These are phyloP conservation scores for Castanea crenata DNA, from an alignment of 306 rosid genomes.

Conservation along the genomic window DNA sequence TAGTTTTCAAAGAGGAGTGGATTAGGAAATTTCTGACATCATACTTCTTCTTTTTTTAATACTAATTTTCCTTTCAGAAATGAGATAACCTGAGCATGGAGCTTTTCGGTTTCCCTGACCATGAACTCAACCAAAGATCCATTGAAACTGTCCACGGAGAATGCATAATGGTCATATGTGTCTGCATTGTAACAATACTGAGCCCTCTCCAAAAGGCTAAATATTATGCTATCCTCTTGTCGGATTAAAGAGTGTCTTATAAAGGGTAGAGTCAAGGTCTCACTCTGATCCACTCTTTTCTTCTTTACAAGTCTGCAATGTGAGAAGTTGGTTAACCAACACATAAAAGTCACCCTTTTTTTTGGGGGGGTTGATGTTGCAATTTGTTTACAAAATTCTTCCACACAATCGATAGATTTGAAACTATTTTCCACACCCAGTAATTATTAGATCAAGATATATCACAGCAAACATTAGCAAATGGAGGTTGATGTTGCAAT, in stretches of 20 bases:
- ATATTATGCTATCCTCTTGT: slow-evolving; percentile 69
- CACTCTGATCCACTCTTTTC: slow-evolving; percentile 54
- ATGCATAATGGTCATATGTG: slow-evolving; percentile 50
- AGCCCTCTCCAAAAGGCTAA: slow-evolving; percentile 64
- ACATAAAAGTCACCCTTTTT: neutral
- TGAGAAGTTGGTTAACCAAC: slow-evolving; percentile 6
- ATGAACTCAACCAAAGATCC: slow-evolving; percentile 69
- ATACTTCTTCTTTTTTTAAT: neutral
- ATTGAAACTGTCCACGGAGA: slow-evolving; percentile 41
- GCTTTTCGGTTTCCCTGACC: slow-evolving; percentile 63
- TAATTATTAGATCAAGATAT: neutral
- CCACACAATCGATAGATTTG: neutral
- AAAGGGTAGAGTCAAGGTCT: slow-evolving; percentile 48
- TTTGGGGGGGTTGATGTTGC: neutral
- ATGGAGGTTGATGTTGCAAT: neutral
- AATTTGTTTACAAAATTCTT: neutral
- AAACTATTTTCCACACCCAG: neutral
- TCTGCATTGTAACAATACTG: slow-evolving; percentile 48
- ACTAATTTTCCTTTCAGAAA: neutral
- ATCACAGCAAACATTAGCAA: neutral
- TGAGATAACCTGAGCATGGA: slow-evolving; percentile 60
- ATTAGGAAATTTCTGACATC: slow-evolving; percentile 7
- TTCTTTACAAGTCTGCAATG: slow-evolving; percentile 28
- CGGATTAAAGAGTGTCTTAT: slow-evolving; percentile 52
- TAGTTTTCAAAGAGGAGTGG: slow-evolving; percentile 26